These are phyloP conservation scores for Allium fistulosum DNA, from an alignment of 106 monocot species.

Conservation along the genomic window DNA sequence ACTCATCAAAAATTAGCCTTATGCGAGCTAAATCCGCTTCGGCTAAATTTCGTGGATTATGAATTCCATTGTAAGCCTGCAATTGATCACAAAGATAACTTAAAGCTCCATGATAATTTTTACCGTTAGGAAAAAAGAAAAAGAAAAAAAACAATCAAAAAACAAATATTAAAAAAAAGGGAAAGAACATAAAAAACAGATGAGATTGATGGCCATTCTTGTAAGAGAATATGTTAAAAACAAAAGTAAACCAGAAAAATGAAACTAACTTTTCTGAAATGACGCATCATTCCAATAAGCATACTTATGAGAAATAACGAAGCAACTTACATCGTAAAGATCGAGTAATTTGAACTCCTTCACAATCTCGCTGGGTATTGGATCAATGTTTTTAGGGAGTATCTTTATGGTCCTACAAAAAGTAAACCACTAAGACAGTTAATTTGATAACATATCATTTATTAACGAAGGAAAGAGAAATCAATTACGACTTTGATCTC, in stretches of 20 bases:
- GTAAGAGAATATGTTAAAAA: neutral
- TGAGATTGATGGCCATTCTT: neutral
- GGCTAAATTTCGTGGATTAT: conserved; percentile 48
- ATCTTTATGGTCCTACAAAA: conserved; percentile 58
- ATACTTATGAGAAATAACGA: neutral
- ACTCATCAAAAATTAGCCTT: conserved; percentile 95
- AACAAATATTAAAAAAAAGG: neutral
- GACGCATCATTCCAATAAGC: too few species aligned
- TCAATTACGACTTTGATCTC: too few species aligned
- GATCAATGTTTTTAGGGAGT: conserved; percentile 68
- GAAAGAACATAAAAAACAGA: neutral
- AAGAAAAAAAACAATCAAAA: neutral
- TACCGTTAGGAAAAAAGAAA: too few species aligned
- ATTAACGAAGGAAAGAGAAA: too few species aligned
- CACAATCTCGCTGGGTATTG: conserved; percentile 63
- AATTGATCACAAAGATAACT: neutral
- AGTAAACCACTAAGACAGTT: too few species aligned
- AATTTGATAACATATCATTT: too few species aligned
- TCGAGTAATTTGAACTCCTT: conserved; percentile 71
- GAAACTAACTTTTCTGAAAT: neutral
- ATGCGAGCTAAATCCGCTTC: conserved; percentile 91
- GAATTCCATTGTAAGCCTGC: conserved; percentile 89
- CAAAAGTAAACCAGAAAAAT: neutral
- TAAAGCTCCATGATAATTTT: neutral
- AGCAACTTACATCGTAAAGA: conserved; percentile 70